Evolutionary conservation across 108 stramenopile species (phyloP).

Genomic region (Cyclotella baltica): DNA sequence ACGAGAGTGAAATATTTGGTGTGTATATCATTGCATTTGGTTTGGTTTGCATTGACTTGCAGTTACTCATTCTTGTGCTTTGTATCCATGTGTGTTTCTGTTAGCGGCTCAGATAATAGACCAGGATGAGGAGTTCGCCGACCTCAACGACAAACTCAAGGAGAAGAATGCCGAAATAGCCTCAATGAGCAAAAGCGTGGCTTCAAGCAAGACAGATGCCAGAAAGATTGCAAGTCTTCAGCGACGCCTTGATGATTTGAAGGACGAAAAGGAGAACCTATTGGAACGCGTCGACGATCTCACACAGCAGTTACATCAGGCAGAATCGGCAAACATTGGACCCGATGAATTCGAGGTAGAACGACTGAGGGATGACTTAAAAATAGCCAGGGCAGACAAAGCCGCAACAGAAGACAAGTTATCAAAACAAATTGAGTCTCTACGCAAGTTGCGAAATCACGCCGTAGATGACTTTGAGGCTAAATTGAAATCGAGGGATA

Average conservation of each 20-base stretch:
- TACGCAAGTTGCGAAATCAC: slow-evolving; percentile 51
- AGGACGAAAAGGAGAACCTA: slow-evolving; percentile 11
- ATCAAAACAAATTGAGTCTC: slow-evolving; percentile 49
- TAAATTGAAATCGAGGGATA: slow-evolving; percentile 45
- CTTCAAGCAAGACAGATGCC: slow-evolving; percentile 25
- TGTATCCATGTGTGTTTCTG: too few species aligned
- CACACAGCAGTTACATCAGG: slow-evolving; percentile 34
- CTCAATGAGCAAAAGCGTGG: slow-evolving; percentile 38
- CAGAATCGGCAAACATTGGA: slow-evolving; percentile 34
- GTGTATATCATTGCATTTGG: too few species aligned
- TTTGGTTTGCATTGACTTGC: too few species aligned
- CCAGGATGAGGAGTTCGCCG: slow-evolving; percentile 83
- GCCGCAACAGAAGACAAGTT: slow-evolving; percentile 34
- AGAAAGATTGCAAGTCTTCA: slow-evolving; percentile 34
- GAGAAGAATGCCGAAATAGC: slow-evolving; percentile 48
- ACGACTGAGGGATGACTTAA: slow-evolving; percentile 51
- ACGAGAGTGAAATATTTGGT: slow-evolving; percentile 89
- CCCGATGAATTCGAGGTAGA: slow-evolving; percentile 47
- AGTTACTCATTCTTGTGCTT: too few species aligned
- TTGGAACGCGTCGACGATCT: slow-evolving; percentile 33
- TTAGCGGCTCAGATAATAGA: slow-evolving; percentile 89
- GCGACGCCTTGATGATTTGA: slow-evolving; percentile 23
- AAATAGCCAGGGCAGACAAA: slow-evolving; percentile 39
- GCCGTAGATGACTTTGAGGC: slow-evolving; percentile 50
- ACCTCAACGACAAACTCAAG: slow-evolving; percentile 38